Evolutionary conservation across 1,139 yeast species (phyloP).

Genomic region (Taphrina wiesneri): DNA sequence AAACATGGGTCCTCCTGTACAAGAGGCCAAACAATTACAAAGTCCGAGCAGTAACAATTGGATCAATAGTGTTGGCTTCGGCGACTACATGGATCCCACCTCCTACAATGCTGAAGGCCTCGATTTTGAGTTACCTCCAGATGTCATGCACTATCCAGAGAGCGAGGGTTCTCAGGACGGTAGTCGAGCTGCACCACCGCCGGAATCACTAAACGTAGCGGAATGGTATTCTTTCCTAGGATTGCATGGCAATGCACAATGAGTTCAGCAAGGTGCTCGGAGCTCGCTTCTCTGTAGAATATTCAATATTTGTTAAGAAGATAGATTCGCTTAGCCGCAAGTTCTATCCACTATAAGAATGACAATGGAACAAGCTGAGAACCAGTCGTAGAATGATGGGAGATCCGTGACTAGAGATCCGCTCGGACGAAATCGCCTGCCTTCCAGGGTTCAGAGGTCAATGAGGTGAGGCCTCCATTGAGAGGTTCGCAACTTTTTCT

Average conservation of each 20-base stretch:
- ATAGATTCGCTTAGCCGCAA: too few relatives aligned
- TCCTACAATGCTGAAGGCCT: conserved; percentile 21
- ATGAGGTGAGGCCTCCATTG: conserved; percentile 25
- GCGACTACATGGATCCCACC: conserved; percentile 25
- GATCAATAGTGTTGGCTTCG: background rate
- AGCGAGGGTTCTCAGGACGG: conserved; percentile 15
- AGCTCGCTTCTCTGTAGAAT: background rate
- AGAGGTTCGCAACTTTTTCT: conserved; percentile 74
- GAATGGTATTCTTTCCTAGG: conserved; percentile 33
- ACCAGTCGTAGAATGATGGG: too few relatives aligned
- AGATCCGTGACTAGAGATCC: conserved; percentile 17
- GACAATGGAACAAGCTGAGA: background rate
- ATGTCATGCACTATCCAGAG: conserved; percentile 27
- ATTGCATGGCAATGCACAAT: conserved; percentile 11
- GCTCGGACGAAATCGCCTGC: conserved; percentile 34
- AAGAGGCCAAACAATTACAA: background rate
- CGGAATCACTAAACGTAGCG: conserved; percentile 25
- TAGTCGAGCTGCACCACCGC: conserved; percentile 15
- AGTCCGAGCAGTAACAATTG: background rate
- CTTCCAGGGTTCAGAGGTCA: conserved; percentile 32
- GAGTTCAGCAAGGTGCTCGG: too few relatives aligned
- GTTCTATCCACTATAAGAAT: too few relatives aligned
- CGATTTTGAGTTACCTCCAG: conserved; percentile 19
- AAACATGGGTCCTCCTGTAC: conserved; percentile 10
- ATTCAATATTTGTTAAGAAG: too few relatives aligned